phyloP scores from a whole-genome alignment of 1,284 basidiomycete genomes.

The Vanrija humicola region DNA sequence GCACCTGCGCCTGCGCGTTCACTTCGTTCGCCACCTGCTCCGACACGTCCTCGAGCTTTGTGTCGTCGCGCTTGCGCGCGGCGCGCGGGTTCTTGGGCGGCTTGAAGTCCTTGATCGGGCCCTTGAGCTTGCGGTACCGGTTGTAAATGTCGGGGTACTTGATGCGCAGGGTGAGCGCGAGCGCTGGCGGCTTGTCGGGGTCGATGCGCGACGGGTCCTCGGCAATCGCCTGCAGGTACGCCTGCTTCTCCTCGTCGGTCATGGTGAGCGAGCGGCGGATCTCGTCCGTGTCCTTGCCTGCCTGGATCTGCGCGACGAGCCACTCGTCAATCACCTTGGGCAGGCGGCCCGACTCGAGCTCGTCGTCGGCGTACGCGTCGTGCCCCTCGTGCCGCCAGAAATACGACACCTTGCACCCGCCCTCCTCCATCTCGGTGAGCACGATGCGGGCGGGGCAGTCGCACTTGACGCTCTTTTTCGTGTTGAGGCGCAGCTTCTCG shows the following conservation, averaged over 20 bases:
- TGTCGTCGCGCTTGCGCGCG: conserved; percentile 4
- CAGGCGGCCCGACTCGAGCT: conserved; percentile 35
- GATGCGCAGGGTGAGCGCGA: conserved; percentile 37
- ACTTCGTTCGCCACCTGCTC: neutral
- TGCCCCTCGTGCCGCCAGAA: conserved; percentile 46
- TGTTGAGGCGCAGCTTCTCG: conserved; percentile 41
- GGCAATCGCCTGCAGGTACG: conserved; percentile 33
- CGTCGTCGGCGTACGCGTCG: conserved; percentile 39
- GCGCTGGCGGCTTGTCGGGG: conserved; percentile 36
- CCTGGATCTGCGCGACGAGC: conserved; percentile 38
- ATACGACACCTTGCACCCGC: conserved; percentile 37
- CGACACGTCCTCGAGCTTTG: neutral
- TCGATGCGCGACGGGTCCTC: conserved; percentile 31
- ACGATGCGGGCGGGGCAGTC: conserved; percentile 42
- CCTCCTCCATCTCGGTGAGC: conserved; percentile 38
- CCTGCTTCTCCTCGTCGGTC: conserved; percentile 36
- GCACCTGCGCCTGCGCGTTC: neutral
- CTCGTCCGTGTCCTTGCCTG: conserved; percentile 37
- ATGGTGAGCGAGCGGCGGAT: conserved; percentile 36
- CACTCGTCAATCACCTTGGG: conserved; percentile 44
- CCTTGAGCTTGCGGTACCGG: conserved; percentile 43
- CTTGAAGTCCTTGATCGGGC: conserved; percentile 40
- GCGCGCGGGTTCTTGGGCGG: conserved; percentile 22
- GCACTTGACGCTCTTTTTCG: conserved; percentile 46
- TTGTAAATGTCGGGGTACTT: conserved; percentile 49